Percentiles rank a stretch among this genome's conserved stretches.
These are phyloP conservation scores for Suillus paluster DNA, from an alignment of 768 basidiomycete genomes.

Conservation along the genomic window DNA sequence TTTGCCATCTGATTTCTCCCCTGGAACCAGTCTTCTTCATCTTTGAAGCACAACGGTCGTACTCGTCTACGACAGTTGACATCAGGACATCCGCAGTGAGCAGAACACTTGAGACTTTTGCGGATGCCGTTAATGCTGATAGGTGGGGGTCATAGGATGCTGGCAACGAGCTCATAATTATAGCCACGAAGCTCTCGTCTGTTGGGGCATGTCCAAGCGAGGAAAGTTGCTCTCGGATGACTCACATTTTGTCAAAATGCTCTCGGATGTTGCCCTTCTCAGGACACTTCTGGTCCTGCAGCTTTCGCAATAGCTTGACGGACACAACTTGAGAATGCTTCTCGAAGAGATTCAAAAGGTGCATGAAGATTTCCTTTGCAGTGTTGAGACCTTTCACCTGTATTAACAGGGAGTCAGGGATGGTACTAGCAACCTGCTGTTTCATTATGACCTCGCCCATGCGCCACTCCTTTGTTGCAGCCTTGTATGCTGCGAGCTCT, in stretches of 20 bases:
- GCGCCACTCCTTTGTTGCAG: slow-evolving; percentile 27
- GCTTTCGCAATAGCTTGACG: slow-evolving; percentile 2
- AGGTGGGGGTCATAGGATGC: slow-evolving; percentile 38
- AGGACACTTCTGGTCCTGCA: slow-evolving; percentile 8
- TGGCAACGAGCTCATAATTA: slow-evolving; percentile 43
- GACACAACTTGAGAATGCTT: slow-evolving; percentile 3
- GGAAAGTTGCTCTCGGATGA: slow-evolving; percentile 37
- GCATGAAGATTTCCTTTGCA: neutral
- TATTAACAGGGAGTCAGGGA: neutral
- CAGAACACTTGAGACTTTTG: slow-evolving; percentile 20
- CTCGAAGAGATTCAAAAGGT: slow-evolving; percentile 3
- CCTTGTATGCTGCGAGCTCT: slow-evolving; percentile 18
- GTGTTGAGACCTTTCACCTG: neutral
- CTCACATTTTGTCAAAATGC: slow-evolving; percentile 37
- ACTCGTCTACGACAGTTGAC: slow-evolving; percentile 17
- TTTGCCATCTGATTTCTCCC: neutral
- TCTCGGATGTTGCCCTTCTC: slow-evolving; percentile 37
- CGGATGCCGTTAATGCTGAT: slow-evolving; percentile 29
- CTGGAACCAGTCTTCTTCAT: neutral
- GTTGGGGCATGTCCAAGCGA: slow-evolving; percentile 34
- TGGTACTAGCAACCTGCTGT: neutral
- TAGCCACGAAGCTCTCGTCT: slow-evolving; percentile 37
- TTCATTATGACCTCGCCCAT: slow-evolving; percentile 33
- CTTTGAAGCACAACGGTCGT: slow-evolving; percentile 16
- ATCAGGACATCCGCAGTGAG: slow-evolving; percentile 24